Evolutionary conservation across 345 rosid genomes (phyloP).

Genomic region (Boechera retrofracta): DNA sequence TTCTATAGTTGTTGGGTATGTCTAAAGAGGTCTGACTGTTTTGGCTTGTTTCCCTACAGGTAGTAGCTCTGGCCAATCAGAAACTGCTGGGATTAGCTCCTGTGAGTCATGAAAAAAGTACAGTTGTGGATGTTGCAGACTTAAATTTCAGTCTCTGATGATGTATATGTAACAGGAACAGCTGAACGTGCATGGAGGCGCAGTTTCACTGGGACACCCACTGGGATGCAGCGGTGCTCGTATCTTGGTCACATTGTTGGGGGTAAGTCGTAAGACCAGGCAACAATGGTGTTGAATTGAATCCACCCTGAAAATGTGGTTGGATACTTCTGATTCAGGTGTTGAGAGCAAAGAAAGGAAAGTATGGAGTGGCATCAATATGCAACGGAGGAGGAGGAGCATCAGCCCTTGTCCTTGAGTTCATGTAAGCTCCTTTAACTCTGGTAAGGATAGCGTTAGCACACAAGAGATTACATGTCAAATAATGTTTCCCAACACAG

Average conservation of each 20-base stretch:
- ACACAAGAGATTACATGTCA: background rate
- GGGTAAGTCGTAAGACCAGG: slow-evolving; percentile 58
- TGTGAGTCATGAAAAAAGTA: slow-evolving; percentile 54
- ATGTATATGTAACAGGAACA: slow-evolving; percentile 57
- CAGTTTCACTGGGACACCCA: slow-evolving; percentile 94
- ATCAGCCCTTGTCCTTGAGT: slow-evolving; percentile 85
- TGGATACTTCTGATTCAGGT: slow-evolving; percentile 56
- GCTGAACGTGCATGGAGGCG: slow-evolving; percentile 86
- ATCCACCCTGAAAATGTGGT: slow-evolving; percentile 21
- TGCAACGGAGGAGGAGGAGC: slow-evolving; percentile 99
- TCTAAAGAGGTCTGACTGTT: slow-evolving; percentile 15
- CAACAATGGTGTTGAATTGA: slow-evolving; percentile 20
- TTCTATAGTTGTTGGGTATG: slow-evolving; percentile 17
- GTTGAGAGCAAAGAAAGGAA: slow-evolving; percentile 77
- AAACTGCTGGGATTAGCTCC: slow-evolving; percentile 78
- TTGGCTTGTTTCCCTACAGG: slow-evolving; percentile 53
- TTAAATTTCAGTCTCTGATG: slow-evolving; percentile 10
- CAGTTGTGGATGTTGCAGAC: background rate
- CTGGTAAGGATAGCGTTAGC: slow-evolving; percentile 38
- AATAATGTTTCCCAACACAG: background rate
- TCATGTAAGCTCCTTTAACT: slow-evolving; percentile 62
- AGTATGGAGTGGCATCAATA: slow-evolving; percentile 76
- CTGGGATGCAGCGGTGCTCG: slow-evolving; percentile 99
- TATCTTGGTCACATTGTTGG: slow-evolving; percentile 80
- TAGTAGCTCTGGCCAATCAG: slow-evolving; percentile 85